Percentiles rank a stretch among this genome's conserved stretches.
Evolutionary conservation across 768 basidiomycete species (phyloP).

Genomic region (Trametes cinnabarina): DNA sequence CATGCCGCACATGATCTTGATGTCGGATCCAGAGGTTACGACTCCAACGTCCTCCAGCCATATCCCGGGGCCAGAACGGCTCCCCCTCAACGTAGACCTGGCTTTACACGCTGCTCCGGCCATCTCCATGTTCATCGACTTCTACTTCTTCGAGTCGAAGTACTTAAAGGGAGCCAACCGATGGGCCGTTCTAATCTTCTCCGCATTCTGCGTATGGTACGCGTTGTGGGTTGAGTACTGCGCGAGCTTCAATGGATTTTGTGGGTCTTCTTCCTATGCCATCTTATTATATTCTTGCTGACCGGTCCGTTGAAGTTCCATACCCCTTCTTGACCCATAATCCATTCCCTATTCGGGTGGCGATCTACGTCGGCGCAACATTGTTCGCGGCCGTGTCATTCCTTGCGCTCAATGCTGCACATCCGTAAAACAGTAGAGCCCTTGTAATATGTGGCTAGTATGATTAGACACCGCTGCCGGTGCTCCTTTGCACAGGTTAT

Average conservation of each 20-base stretch:
- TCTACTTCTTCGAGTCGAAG: constrained; percentile 61
- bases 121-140: constrained; percentile 58
- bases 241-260: constrained; percentile 55
- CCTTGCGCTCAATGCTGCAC: constrained; percentile 56
- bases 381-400: constrained; percentile 56
- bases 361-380: constrained; percentile 57
- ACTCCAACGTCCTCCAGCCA: constrained; percentile 32
- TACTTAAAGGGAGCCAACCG: constrained; percentile 41
- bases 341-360: constrained; percentile 46
- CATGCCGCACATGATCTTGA: constrained; percentile 57
- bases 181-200: constrained; percentile 33
- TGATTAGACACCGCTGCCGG: too few species aligned
- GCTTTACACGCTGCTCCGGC: constrained; percentile 64
- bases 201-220: constrained; percentile 46
- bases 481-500: too few species aligned
- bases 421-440: too few species aligned
- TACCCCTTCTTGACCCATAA: constrained; percentile 79
- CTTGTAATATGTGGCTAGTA: too few species aligned
- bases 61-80: constrained; percentile 28
- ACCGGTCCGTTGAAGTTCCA: constrained; percentile 53
- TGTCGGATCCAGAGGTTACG: constrained; percentile 24
- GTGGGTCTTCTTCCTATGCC: constrained; percentile 51
- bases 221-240: constrained; percentile 66
- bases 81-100: constrained; percentile 49
- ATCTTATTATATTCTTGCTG: neutral